phyloP scores from a whole-genome alignment of 331 rosid species.

The Malus hybrid region DNA sequence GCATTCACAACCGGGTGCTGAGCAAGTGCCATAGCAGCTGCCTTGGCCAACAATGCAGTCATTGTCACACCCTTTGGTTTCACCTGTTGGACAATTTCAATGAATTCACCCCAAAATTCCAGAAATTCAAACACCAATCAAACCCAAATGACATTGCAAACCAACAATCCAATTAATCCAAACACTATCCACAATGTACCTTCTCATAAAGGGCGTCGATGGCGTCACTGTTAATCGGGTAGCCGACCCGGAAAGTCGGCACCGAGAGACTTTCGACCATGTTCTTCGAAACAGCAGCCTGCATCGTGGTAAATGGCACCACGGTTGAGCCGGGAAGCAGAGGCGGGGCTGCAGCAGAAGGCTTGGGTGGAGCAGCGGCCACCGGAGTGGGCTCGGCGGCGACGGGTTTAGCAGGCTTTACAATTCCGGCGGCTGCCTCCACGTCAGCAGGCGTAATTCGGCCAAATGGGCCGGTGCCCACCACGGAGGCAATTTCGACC shows the following conservation, averaged over 20 bases:
- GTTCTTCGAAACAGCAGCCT: conserved; percentile 78
- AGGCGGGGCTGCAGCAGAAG: conserved; percentile 31
- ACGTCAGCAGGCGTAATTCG: conserved; percentile 53
- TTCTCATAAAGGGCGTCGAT: conserved; percentile 65
- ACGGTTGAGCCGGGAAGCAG: conserved; percentile 74
- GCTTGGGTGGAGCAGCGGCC: conserved; percentile 30
- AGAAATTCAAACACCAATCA: not conserved
- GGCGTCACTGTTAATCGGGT: conserved; percentile 75
- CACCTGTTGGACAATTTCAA: conserved; percentile 41
- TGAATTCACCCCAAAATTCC: not conserved
- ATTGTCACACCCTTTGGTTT: conserved; percentile 88
- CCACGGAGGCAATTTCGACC: conserved; percentile 54
- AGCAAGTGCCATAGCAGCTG: conserved; percentile 82
- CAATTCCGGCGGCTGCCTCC: conserved; percentile 49
- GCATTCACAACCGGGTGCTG: conserved; percentile 89
- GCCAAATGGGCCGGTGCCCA: conserved; percentile 73
- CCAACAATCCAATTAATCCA: not conserved
- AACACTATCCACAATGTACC: conserved; percentile 16
- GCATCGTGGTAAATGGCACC: conserved; percentile 91
- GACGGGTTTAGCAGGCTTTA: conserved; percentile 22
- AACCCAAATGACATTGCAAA: not conserved
- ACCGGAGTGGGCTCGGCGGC: conserved; percentile 17
- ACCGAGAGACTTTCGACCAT: conserved; percentile 86
- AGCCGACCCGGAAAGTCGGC: conserved; percentile 92
- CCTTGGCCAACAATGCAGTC: conserved; percentile 90